Percentiles rank a stretch among this genome's conserved stretches.
Evolutionary conservation across 176 grass and related monocot species (phyloP).

Genomic region (Carex cristatella): DNA sequence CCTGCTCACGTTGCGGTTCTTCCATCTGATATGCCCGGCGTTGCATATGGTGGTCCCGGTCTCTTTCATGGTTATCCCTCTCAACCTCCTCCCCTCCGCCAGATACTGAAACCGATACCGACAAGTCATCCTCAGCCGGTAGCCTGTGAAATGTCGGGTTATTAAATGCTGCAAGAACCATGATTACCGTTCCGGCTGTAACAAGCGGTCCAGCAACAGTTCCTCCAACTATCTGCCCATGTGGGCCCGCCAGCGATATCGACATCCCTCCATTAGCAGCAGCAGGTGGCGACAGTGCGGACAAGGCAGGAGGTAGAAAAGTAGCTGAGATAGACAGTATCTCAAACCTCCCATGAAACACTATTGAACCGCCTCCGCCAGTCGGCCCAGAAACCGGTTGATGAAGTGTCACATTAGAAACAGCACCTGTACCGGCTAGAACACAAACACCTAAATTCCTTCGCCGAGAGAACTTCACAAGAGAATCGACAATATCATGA

Average conservation of each 20-base stretch:
- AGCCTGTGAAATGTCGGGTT: constrained; percentile 93
- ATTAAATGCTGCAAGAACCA: constrained; percentile 72
- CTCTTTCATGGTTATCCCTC: constrained; percentile 33
- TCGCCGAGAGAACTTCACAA: constrained; percentile 43
- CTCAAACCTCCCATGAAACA: constrained; percentile 70
- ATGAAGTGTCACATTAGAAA: constrained; percentile 65
- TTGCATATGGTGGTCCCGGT: constrained; percentile 19
- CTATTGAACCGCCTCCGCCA: constrained; percentile 19
- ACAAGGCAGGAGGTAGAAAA: constrained; percentile 55
- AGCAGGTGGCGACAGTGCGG: constrained; percentile 38
- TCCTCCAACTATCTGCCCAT: constrained; percentile 88
- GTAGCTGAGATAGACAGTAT: constrained; percentile 88
- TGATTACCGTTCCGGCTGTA: constrained; percentile 55
- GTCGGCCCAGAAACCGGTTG: constrained; percentile 20
- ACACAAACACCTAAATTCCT: constrained; percentile 77
- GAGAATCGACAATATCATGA: constrained; percentile 60
- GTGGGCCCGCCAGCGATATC: constrained; percentile 81
- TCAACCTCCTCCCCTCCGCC: constrained; percentile 41
- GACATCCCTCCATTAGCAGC: constrained; percentile 34
- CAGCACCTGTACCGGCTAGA: constrained; percentile 57
- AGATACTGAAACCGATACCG: constrained; percentile 40
- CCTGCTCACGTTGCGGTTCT: constrained; percentile 17
- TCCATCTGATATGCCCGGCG: constrained; percentile 13
- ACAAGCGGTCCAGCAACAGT: constrained; percentile 57
- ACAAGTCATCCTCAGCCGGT: constrained; percentile 50